These are phyloP conservation scores for Tilletia walkeri DNA, from an alignment of 1,284 basidiomycete species.

Conservation along the genomic window DNA sequence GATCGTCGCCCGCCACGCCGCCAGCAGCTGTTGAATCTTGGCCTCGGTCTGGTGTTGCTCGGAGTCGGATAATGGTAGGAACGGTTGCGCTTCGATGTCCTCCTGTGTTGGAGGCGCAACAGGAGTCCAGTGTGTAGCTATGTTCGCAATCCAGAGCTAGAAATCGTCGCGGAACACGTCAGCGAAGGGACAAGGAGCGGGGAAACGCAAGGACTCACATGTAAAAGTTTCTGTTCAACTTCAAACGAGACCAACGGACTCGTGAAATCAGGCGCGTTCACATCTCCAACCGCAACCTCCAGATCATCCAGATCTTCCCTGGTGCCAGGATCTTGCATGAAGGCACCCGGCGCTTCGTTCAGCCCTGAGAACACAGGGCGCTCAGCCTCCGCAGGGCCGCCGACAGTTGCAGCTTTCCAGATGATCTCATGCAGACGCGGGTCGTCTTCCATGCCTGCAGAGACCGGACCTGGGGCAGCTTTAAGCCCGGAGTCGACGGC, in stretches of 20 bases:
- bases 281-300: conserved; percentile 6
- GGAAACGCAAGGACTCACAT: neutral
- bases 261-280: conserved; percentile 2
- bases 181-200: too few relatives aligned
- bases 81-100: conserved; percentile 14
- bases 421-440: conserved; percentile 3
- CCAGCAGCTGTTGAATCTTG: neutral
- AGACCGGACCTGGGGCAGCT: neutral
- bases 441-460: neutral
- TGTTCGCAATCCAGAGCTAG: conserved; percentile 16
- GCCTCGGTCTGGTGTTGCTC: conserved; percentile 4
- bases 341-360: neutral
- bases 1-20: conserved; percentile 1
- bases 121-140: conserved; percentile 5
- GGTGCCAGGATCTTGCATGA: neutral
- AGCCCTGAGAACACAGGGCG: neutral
- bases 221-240: conserved; percentile 8
- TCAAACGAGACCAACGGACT: conserved; percentile 2
- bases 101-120: neutral
- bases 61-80: neutral
- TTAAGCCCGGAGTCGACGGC: neutral
- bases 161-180: too few relatives aligned
- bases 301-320: conserved; percentile 8
- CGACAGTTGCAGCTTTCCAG: neutral
- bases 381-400: neutral